Conservation (phyloP, 139 green algal genomes). For the Pseudopediastrum boryanum region DNA sequence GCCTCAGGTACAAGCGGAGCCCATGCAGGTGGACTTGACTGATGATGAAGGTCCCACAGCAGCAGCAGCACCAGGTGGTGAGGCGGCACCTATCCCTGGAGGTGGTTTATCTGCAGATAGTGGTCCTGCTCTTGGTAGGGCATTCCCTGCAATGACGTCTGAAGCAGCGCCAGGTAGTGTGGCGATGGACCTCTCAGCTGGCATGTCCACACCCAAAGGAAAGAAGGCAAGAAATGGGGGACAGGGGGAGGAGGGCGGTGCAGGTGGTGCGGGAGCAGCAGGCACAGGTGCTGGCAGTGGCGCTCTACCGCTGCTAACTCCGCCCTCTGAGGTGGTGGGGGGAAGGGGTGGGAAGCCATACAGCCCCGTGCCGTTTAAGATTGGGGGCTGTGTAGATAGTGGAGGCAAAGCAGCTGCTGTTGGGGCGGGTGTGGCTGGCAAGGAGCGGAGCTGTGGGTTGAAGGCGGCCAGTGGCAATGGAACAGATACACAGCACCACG, state of each 20-base stretch:
- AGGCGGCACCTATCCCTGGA: too few relatives aligned
- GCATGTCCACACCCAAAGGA: background rate
- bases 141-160: background rate
- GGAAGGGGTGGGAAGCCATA: background rate
- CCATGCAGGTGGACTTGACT: too few relatives aligned
- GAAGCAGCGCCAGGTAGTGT: background rate
- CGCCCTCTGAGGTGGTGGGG: background rate
- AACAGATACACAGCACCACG: background rate
- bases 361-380: background rate
- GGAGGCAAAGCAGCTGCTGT: too few relatives aligned
- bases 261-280: background rate
- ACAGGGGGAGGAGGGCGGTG: background rate
- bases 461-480: background rate
- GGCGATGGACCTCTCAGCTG: too few relatives aligned
- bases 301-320: background rate
- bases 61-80: too few relatives aligned
- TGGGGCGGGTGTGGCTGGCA: too few relatives aligned
- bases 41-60: too few relatives aligned
- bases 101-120: background rate
- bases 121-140: background rate
- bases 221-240: too few relatives aligned
- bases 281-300: background rate
- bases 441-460: too few relatives aligned
- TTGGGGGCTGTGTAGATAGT: too few relatives aligned
- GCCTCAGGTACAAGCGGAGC: too few relatives aligned